Evolutionary conservation across 345 rosid species (phyloP), one percentile per base, ranked within the genome.

Genomic region (Populus simonii): DNA sequence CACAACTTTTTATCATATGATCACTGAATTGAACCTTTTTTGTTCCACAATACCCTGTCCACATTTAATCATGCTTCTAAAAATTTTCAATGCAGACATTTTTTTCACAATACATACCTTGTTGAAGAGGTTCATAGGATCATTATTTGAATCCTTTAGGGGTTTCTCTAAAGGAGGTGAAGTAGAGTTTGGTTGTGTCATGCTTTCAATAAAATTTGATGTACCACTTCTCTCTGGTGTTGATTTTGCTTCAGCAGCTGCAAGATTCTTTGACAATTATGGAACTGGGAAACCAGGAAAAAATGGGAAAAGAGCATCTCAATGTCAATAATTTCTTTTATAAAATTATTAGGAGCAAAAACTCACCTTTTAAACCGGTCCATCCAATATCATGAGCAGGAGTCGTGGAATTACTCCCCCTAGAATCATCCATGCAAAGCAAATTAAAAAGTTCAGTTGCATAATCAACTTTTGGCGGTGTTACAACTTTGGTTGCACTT

Each of bases 91-190:
- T 25, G 38, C 6, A 49, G 53, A 33, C 68, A 41, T 66, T 45
- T 71, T 76, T 29, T 75, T 59, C 41, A 38, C 68, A 51, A 78
- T 74, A 71, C 49, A 49, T 85, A 90, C 99, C 98, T 93, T 92
- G 83, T 92, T 98, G 85, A 92, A 96, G 57, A 92, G 95, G 83
- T 94, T 90, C 94, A 92, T 88, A 51, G 89, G 89, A 87, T 92
- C 94, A 72, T 85, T 89, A 83, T 88, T 93, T 61, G 88, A 86
- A 78, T 92, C 97, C 79, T 88, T 90, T 78, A 83, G 87, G 41
- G 92, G 88, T 73, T 81, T 83, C 83, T 81, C 90, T 73, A 68
- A 57, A 79, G 76, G 53, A 57, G 84, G 66, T 47, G 85, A 66
- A 18, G 67, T 45, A 23, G n/a, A 68, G 68, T 70, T 68, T 69